Base-by-base conservation (phyloP, 169 alveolate species). In the Amoebophrya sp. region DNA sequence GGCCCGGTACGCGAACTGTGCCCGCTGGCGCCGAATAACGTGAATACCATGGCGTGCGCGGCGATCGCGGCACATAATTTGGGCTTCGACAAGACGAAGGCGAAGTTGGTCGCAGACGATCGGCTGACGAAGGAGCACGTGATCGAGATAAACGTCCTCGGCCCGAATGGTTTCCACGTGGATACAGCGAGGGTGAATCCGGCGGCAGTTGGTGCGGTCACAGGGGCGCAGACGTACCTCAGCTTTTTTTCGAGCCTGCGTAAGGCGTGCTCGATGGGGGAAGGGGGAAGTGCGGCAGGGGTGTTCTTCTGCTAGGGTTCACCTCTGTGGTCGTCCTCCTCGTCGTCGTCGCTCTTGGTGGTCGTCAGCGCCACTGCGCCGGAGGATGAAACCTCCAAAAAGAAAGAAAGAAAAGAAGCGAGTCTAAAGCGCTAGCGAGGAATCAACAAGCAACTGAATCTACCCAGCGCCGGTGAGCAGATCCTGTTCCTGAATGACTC, bases 41-140 rank as follows among this genome's bases (percentile, higher is more conserved):
- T 88, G 48, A 88, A 88, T 39, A 88, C 90, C 10, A 88, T 88
- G 90, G 90, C 90, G n/a, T 88, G 90, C 23, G 90, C 90, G 23
- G 90, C 90, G 38, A 88, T 88, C 90, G 90, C 90, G 15, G 90
- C 70, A 1, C 20, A 41, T 1, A 39, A 40, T 16, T 58, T 88
- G 40, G 90, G 90, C 23, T 88, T 88, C 31, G 41, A 40, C 45
- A n/a, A 42, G 48, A 42, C 45, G 4, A 15, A 39, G 67, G 39
- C 90, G 5, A 45, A 70, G n/a, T 41, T 88, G 41, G 90, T 42
- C 29, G 90, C 90, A 0, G 41, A 88, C 70, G 2, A 2, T 0
- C 0, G 41, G 0, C 26, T 88, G 69, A 42, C 43, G 39, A 41
- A 39, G 29, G 42, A 16, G 29, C 90, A 88, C 41, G 38, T n/a